Conservation (phyloP, 192 early-diverging fungal species). For the Podila clonocystis region DNA sequence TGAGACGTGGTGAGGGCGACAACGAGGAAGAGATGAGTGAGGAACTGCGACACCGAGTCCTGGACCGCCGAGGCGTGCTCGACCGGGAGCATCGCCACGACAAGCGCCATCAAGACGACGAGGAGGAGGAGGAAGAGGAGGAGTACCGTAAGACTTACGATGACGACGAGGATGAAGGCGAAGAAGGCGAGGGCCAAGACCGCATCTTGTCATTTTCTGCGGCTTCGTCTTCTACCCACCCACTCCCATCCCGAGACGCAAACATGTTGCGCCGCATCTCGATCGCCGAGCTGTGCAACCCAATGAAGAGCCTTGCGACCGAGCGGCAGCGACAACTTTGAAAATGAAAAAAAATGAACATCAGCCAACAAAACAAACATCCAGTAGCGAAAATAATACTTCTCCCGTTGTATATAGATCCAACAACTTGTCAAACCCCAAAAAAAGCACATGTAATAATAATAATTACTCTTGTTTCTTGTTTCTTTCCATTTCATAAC, state of each 20-base stretch:
- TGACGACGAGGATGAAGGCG: background rate
- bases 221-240: background rate
- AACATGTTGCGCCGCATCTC: conserved; percentile 50
- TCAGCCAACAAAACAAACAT: too few relatives aligned
- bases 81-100: conserved; percentile 11
- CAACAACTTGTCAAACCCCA: too few relatives aligned
- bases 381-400: too few relatives aligned
- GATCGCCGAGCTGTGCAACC: conserved; percentile 49
- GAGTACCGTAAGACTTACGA: background rate
- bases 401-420: too few relatives aligned
- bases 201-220: background rate
- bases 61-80: background rate
- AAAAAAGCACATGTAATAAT: too few relatives aligned
- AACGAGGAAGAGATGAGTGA: background rate
- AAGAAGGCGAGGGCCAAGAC: background rate
- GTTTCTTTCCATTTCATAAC: too few relatives aligned
- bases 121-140: background rate
- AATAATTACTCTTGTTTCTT: too few relatives aligned
- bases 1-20: background rate
- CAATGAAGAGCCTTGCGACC: conserved; percentile 46
- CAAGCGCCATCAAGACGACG: background rate
- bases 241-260: background rate
- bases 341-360: background rate
- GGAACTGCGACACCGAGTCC: background rate
- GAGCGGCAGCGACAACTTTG: conserved; percentile 6